These are phyloP conservation scores for Cardamine resedifolia DNA, from an alignment of 345 rosid species.

Conservation along the genomic window DNA sequence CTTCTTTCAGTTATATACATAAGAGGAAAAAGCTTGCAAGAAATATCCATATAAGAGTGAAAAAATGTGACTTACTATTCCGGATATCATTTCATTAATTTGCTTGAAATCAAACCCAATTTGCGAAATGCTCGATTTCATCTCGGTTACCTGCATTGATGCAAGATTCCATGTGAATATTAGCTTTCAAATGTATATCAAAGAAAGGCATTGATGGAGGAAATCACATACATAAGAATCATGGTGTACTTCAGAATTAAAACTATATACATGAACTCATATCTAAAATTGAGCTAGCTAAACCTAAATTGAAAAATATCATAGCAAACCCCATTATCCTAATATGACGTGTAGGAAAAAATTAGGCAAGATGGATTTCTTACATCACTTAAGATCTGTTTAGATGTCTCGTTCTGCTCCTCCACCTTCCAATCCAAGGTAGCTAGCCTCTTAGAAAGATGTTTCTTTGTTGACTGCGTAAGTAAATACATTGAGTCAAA, in stretches of 20 bases:
- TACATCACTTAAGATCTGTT: slow-evolving; percentile 66
- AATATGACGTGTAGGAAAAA: neutral
- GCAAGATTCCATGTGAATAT: slow-evolving; percentile 21
- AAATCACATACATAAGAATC: neutral
- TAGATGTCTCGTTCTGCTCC: slow-evolving; percentile 72
- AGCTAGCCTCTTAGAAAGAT: slow-evolving; percentile 72
- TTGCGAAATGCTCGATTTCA: slow-evolving; percentile 72
- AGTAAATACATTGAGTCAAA: slow-evolving; percentile 19
- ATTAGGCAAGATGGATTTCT: neutral
- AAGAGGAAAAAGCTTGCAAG: neutral
- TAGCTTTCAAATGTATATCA: slow-evolving; percentile 13
- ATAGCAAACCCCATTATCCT: neutral
- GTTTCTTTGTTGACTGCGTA: slow-evolving; percentile 77
- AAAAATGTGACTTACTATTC: slow-evolving; percentile 60
- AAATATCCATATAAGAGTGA: slow-evolving; percentile 4
- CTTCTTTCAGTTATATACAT: neutral
- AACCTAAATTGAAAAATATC: neutral
- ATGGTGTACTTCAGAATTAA: neutral
- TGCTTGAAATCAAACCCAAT: slow-evolving; percentile 72
- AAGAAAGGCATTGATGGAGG: neutral
- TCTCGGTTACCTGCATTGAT: slow-evolving; percentile 59
- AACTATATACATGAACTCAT: neutral
- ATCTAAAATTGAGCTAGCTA: neutral
- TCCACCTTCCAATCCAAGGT: slow-evolving; percentile 84
- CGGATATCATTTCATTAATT: slow-evolving; percentile 70